Conservation (phyloP, 495 filamentous ascomycete genomes). For the Aspergillus leporis region DNA sequence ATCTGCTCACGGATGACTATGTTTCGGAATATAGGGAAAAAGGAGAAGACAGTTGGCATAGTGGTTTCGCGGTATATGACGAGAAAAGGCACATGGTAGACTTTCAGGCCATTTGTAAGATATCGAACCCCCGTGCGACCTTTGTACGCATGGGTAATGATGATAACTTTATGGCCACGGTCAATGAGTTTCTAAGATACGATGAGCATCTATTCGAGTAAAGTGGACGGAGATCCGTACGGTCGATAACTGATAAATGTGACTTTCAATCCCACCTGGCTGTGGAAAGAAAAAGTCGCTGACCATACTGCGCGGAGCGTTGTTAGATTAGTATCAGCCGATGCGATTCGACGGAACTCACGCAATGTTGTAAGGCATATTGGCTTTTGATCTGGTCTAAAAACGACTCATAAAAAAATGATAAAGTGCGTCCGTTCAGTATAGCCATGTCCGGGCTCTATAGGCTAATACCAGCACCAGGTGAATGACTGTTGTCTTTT, state of each 20-base stretch:
- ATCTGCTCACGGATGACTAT: constrained; percentile 92
- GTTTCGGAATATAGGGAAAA: constrained; percentile 95
- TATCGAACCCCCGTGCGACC: constrained; percentile 93
- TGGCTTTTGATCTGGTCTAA: constrained; percentile 19
- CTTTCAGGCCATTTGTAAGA: constrained; percentile 95
- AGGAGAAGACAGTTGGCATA: constrained; percentile 97
- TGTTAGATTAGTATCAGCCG: constrained; percentile 13
- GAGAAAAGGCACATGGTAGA: constrained; percentile 95
- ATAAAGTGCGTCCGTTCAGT: not conserved
- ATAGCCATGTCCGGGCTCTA: constrained; percentile 19
- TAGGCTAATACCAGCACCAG: not conserved
- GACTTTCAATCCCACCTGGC: constrained; percentile 92
- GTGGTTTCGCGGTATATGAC: constrained; percentile 92
- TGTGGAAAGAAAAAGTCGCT: constrained; percentile 99
- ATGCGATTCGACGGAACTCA: constrained; percentile 35
- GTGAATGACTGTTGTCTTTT: not conserved
- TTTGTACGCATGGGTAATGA: constrained; percentile 96
- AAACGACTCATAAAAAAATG: not conserved
- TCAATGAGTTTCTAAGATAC: constrained; percentile 76
- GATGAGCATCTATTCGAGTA: constrained; percentile 18
- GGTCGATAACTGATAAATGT: constrained; percentile 95
- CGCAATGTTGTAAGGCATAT: constrained; percentile 75
- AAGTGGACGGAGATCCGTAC: constrained; percentile 28
- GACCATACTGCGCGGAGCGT: constrained; percentile 67
- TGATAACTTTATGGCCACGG: constrained; percentile 95